phyloP scores from a whole-genome alignment of 164 flowering plant genomes.

The Vitis cinerea region DNA sequence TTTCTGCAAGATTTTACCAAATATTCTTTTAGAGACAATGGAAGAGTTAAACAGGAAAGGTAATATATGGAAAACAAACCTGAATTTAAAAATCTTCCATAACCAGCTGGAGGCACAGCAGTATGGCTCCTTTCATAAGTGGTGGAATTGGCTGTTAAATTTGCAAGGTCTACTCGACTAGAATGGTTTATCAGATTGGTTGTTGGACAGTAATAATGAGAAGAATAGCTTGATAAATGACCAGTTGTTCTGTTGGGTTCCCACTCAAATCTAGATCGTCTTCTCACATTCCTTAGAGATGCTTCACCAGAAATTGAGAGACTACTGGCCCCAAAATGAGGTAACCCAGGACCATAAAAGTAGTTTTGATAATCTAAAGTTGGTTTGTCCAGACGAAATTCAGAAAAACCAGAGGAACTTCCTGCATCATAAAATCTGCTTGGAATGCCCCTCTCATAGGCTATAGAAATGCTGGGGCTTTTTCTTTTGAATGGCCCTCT shows the following conservation, averaged over 20 bases:
- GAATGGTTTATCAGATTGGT: background rate
- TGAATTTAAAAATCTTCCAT: conserved; percentile 10
- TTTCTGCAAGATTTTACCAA: conserved; percentile 7
- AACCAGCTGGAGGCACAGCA: background rate
- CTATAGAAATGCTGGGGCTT: background rate
- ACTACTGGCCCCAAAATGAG: background rate
- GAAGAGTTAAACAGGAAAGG: background rate
- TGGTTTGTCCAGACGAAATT: conserved; percentile 6
- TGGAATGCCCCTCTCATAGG: conserved; percentile 16
- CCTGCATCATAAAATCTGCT: conserved; percentile 16
- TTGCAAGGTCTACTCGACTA: background rate
- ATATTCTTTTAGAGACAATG: background rate
- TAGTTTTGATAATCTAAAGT: conserved; percentile 1
- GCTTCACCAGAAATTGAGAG: conserved; percentile 9
- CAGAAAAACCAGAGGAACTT: conserved; percentile 18
- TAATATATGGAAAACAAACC: conserved; percentile 7
- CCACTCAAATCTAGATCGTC: conserved; percentile 17
- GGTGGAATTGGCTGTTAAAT: background rate
- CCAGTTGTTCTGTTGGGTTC: conserved; percentile 10
- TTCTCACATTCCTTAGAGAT: conserved; percentile 21
- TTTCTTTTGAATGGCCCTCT: conserved; percentile 23
- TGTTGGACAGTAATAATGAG: conserved; percentile 6
- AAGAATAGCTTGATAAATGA: conserved; percentile 8
- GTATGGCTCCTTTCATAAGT: background rate
- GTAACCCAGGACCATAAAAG: conserved; percentile 2